Evolutionary conservation across 129 eudicot genomes (phyloP).

Genomic region (Tagetes patula): DNA sequence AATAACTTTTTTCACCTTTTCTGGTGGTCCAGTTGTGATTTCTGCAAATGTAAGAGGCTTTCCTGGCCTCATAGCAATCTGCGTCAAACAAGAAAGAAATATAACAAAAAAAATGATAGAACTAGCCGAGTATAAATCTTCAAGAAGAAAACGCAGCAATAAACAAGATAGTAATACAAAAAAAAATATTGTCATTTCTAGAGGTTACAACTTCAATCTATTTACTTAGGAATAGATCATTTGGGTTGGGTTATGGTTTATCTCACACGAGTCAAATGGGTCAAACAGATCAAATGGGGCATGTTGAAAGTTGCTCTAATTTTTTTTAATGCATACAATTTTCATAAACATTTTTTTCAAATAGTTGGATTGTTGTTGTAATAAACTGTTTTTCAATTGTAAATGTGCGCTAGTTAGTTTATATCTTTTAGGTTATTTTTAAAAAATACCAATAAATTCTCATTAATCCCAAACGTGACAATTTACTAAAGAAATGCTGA

Average conservation of each 20-base stretch:
- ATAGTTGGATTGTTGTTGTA: neutral
- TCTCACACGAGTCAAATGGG: neutral
- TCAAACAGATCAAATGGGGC: neutral
- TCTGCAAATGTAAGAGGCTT: conserved; percentile 97
- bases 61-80: conserved; percentile 85
- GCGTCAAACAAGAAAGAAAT: conserved; percentile 9
- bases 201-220: neutral
- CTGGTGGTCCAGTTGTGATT: conserved; percentile 48
- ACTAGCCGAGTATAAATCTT: conserved; percentile 7
- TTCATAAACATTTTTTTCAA: neutral
- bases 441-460: no score
- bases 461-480: no score
- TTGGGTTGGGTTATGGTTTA: neutral
- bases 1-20: conserved; percentile 47
- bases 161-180: no score
- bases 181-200: neutral
- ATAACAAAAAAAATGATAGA: no score
- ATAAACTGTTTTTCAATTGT: neutral
- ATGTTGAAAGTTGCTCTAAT: neutral
- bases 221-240: neutral
- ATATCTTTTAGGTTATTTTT: no score
- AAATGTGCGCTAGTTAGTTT: no score
- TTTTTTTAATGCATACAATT: neutral
- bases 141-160: neutral
- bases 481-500: no score